Percentiles rank a stretch among this genome's conserved stretches.
These are phyloP conservation scores for Penicillium daleae DNA, from an alignment of 495 filamentous ascomycete species.

Conservation along the genomic window DNA sequence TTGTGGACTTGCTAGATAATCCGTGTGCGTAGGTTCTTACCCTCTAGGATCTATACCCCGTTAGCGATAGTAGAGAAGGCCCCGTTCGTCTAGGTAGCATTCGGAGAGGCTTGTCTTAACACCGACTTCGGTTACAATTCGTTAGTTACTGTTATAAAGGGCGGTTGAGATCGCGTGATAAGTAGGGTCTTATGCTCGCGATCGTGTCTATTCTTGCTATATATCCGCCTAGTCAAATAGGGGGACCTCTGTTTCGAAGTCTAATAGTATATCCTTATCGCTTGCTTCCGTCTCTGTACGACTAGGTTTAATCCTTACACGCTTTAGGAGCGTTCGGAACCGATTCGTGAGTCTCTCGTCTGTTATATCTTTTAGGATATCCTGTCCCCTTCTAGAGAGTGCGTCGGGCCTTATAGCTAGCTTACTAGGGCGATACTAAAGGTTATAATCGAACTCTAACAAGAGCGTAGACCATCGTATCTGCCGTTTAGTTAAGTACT, in stretches of 20 bases:
- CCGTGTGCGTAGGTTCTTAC: not conserved
- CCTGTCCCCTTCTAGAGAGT: not conserved
- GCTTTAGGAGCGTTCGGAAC: not conserved
- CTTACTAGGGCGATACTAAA: not conserved
- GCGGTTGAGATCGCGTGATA: not conserved
- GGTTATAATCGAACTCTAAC: not conserved
- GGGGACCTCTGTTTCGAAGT: too few relatives aligned
- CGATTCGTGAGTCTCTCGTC: constrained; percentile 1
- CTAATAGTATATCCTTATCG: not conserved
- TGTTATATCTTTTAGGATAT: not conserved
- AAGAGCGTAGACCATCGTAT: not conserved
- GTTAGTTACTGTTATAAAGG: not conserved
- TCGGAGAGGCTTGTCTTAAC: not conserved
- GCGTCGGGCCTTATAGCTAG: not conserved
- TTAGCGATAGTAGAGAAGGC: not conserved
- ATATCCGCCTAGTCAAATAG: not conserved
- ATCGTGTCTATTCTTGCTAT: not conserved
- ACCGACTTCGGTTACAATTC: not conserved
- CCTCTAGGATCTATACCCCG: not conserved
- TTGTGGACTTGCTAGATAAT: not conserved
- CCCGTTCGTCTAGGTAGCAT: not conserved
- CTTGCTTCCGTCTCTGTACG: not conserved
- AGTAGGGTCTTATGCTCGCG: not conserved
- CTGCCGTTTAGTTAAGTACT: not conserved
- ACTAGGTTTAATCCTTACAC: too few relatives aligned